phyloP scores from a whole-genome alignment of 2,329 filamentous ascomycete genomes.

The Reticulascus tulasneorum region DNA sequence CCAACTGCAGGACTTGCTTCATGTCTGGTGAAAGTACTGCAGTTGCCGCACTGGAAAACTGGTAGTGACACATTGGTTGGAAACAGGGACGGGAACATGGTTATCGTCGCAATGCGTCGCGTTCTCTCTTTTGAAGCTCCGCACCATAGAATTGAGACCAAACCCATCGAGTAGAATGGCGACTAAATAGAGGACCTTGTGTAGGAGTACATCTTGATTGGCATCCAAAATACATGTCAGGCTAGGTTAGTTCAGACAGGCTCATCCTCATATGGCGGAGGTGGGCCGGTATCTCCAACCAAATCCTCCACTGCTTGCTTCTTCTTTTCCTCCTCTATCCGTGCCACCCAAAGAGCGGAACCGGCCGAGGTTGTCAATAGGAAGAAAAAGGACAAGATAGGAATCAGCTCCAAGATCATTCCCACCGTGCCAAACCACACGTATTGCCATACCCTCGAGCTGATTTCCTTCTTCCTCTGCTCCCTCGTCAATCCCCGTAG shows the following conservation, averaged over 20 bases:
- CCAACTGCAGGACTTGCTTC: no score
- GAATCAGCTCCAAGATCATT: conserved; percentile 81
- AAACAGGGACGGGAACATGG: no score
- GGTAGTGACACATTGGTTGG: no score
- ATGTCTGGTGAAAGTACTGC: no score
- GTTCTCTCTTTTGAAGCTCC: no score
- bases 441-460: conserved; percentile 71
- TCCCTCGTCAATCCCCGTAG: conserved; percentile 70
- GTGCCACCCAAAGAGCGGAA: conserved; percentile 79
- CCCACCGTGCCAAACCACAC: conserved; percentile 90
- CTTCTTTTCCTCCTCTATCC: conserved; percentile 61
- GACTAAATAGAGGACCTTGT: no score
- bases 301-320: conserved; percentile 16
- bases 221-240: no score
- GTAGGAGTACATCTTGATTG: no score
- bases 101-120: no score
- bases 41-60: no score
- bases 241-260: conserved; percentile 29
- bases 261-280: conserved; percentile 33
- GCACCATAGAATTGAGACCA: no score
- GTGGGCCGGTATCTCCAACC: conserved; percentile 21
- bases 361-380: conserved; percentile 82
- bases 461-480: conserved; percentile 67
- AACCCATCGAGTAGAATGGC: no score
- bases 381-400: conserved; percentile 90